These are phyloP conservation scores for Climacium dendroides DNA, from an alignment of 225 moss, liverwort and hornwort species.

Conservation along the genomic window DNA sequence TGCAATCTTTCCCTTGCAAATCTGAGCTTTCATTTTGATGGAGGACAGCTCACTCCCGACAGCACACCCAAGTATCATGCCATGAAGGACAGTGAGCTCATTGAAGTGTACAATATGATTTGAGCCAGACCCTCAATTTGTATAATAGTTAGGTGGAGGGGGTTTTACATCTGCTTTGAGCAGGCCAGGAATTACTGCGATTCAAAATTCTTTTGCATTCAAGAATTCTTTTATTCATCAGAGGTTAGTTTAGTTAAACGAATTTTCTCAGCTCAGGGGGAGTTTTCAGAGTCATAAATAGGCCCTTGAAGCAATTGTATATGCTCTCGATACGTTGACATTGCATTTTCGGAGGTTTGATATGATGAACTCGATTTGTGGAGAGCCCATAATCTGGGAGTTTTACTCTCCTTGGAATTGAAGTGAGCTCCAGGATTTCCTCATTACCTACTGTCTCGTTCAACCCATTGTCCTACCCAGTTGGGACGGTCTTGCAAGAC, in stretches of 20 bases:
- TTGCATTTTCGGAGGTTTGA: background rate
- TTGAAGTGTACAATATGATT: constrained; percentile 39
- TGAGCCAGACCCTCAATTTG: background rate
- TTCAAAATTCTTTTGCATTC: background rate
- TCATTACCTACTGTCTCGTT: background rate
- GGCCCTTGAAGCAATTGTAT: background rate
- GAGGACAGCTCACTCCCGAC: constrained; percentile 21
- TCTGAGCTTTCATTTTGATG: constrained; percentile 51
- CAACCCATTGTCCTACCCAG: background rate
- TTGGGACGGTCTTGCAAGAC: background rate
- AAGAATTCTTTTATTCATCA: background rate
- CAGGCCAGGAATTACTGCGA: background rate
- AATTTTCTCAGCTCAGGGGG: background rate
- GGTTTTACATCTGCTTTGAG: background rate
- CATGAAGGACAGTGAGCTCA: constrained; percentile 53
- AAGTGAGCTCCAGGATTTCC: background rate
- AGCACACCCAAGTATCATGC: constrained; percentile 38
- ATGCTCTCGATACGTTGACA: background rate
- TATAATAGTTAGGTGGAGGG: background rate
- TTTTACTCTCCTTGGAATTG: background rate
- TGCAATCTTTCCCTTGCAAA: constrained; percentile 6
- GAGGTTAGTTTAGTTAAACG: background rate
- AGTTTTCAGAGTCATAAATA: background rate
- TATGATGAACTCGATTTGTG: background rate
- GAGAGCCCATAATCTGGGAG: background rate